Evolutionary conservation across 2,329 filamentous ascomycete species (phyloP), one percentile per base, ranked within the genome.

Genomic region (Berkeleyomyces basicola): DNA sequence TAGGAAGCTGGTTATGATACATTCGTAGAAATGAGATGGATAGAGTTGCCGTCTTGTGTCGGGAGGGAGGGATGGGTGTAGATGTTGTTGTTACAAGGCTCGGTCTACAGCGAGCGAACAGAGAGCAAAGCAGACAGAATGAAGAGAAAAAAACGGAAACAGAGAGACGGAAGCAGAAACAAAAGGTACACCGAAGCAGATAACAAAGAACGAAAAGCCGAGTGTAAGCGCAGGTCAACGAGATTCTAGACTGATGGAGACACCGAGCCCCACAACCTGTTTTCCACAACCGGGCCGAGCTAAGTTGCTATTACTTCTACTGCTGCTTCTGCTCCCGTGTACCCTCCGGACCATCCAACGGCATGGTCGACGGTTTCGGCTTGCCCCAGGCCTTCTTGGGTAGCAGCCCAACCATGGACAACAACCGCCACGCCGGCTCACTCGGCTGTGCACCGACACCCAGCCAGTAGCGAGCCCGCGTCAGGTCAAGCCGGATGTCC

Each of bases 381-480:
- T 62, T 55, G n/a, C 63, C 63, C 63, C 63, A 64, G 51, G 62
- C 39, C 49, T 64, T 64, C 42, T 64, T 62, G 4, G 63, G 63
- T 37, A 64, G 23, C 16, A 63, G 43, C 36, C 75, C 68, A 63
- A 91, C 89, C 88, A 96, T 86, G 63, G 82, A 82, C 68, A 99
- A 76, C 69, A 97, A 74, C 71, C 89, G 81, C 91, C 91, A 96
- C 43, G 87, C 88, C 2, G 88, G 85, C 68, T 96, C 89, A 66
- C 87, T 91, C 7, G 93, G 93, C 76, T 99, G 93, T 63, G 93
- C 93, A 0, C 93, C 93, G 3, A 97, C 92, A 72, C 93, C 93
- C 43, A 99, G 80, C 93, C 93, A 99, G 77, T 99, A 99, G 73
- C 87, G 86, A 63, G 92, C 88, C 65, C 93, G 80, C 67, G 82